phyloP scores from a whole-genome alignment of 345 rosid species.

The Passiflora organensis region DNA sequence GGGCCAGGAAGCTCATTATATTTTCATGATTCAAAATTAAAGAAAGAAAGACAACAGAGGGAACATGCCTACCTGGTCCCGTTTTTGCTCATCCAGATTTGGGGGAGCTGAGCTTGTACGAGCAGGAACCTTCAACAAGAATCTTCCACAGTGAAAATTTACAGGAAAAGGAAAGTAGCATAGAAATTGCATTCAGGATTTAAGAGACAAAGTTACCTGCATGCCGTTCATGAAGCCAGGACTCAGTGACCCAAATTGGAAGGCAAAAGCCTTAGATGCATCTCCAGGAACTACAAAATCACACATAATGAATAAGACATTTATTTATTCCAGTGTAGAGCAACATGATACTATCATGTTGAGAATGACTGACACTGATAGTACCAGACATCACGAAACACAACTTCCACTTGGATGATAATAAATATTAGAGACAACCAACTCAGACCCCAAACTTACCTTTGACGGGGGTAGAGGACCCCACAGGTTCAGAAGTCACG shows the following conservation, averaged over 20 bases:
- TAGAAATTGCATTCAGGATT: background rate
- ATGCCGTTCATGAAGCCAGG: constrained; percentile 75
- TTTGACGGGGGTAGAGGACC: constrained; percentile 43
- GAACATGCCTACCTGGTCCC: constrained; percentile 55
- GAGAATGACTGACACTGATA: background rate
- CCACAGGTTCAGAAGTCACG: constrained; percentile 39
- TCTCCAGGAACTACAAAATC: constrained; percentile 42
- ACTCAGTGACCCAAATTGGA: constrained; percentile 85
- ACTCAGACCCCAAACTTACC: constrained; percentile 27
- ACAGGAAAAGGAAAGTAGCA: background rate
- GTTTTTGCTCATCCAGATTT: constrained; percentile 95
- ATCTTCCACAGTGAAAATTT: background rate
- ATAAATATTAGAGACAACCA: background rate
- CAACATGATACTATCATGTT: too few relatives aligned
- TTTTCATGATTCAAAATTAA: background rate
- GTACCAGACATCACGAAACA: background rate
- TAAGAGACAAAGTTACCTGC: constrained; percentile 39
- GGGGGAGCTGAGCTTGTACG: constrained; percentile 98
- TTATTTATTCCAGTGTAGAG: background rate
- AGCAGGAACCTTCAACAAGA: constrained; percentile 67
- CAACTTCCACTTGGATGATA: background rate
- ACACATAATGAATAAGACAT: constrained; percentile 1
- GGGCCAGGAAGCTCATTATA: background rate
- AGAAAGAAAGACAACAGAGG: background rate
- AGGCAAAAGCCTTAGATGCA: constrained; percentile 55